Percentiles rank a stretch among this genome's conserved stretches.
phyloP scores from a whole-genome alignment of 192 early-diverging fungal species.

The Funneliformis mosseae region DNA sequence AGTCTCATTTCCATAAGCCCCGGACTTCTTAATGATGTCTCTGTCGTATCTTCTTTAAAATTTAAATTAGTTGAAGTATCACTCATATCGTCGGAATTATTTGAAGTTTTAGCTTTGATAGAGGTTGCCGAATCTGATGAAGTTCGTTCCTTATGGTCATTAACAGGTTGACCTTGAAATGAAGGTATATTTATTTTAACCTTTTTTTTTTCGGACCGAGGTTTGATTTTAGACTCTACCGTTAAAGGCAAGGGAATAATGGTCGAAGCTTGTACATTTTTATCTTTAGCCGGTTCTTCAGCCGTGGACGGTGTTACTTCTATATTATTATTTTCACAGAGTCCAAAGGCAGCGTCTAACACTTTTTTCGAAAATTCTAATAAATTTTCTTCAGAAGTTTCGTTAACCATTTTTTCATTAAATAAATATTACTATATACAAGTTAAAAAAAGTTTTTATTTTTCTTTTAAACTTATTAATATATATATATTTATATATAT shows the following conservation, averaged over 20 bases:
- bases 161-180: background rate
- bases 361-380: constrained; percentile 27
- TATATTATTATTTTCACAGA: background rate
- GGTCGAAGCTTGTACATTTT: background rate
- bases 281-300: background rate
- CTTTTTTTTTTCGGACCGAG: background rate
- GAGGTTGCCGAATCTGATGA: background rate
- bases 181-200: background rate
- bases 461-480: too few species aligned
- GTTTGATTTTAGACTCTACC: background rate
- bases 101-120: background rate
- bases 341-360: constrained; percentile 21
- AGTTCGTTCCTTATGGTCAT: background rate
- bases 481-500: background rate
- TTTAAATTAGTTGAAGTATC: background rate
- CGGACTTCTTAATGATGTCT: background rate
- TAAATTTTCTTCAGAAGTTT: constrained; percentile 17
- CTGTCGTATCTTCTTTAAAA: background rate
- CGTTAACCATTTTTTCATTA: constrained; percentile 8
- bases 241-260: background rate
- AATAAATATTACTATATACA: too few species aligned
- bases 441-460: too few species aligned
- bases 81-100: background rate
- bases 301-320: background rate
- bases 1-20: constrained; percentile 13